phyloP scores from a whole-genome alignment of 2,329 filamentous ascomycete species.

The Atkinsonella texensis region DNA sequence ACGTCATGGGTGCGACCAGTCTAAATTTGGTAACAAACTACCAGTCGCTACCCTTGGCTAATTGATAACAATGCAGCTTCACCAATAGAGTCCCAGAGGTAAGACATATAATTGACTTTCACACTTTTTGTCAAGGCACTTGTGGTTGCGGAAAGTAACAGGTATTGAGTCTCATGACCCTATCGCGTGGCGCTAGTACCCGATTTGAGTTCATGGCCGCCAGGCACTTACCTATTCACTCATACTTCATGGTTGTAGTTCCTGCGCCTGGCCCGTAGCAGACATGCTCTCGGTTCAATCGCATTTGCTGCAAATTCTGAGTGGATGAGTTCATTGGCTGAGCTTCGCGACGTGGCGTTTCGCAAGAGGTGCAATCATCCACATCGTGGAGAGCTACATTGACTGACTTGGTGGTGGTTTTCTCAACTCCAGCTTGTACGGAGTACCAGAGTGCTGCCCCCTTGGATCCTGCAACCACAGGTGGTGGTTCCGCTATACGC shows the following conservation, averaged over 20 bases:
- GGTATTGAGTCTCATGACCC: slow-evolving; percentile 20
- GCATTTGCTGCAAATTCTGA: not conserved
- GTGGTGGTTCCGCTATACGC: slow-evolving; percentile 1
- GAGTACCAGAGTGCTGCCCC: not conserved
- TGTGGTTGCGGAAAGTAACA: slow-evolving; percentile 8
- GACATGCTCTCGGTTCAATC: not conserved
- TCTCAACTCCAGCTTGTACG: not conserved
- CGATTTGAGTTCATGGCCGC: slow-evolving; percentile 9
- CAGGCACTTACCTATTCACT: not conserved
- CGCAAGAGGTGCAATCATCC: slow-evolving; percentile 1
- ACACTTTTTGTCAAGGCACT: not conserved
- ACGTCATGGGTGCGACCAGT: slow-evolving; percentile 9
- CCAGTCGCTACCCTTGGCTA: not conserved
- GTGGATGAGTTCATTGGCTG: slow-evolving; percentile 3
- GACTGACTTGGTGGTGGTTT: not conserved
- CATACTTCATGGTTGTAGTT: not conserved
- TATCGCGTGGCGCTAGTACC: slow-evolving; percentile 17
- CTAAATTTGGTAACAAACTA: not conserved
- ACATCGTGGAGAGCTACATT: not conserved
- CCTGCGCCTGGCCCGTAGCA: not conserved
- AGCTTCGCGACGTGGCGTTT: slow-evolving; percentile 6
- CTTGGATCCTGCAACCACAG: not conserved
- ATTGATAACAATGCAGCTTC: not conserved
- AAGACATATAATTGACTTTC: not conserved
- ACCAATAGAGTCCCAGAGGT: not conserved